Evolutionary conservation across 129 eudicot genomes (phyloP).

Genomic region (Flaveria ramosissima): DNA sequence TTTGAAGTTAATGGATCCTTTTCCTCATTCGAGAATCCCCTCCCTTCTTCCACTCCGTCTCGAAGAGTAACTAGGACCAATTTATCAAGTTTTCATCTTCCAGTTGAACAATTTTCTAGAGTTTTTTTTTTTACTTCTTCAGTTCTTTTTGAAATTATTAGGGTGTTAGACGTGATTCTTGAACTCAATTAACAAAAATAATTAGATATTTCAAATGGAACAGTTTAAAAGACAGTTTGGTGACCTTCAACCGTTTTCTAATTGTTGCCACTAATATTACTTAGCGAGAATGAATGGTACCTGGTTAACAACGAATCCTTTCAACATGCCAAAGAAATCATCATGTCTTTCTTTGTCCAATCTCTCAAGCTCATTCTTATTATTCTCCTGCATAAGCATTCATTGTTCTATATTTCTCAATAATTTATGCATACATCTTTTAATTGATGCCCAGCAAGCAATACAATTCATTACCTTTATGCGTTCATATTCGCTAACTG

Average conservation of each 20-base stretch:
- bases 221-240: neutral
- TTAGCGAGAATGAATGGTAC: conserved; percentile 12
- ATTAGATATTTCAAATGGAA: neutral
- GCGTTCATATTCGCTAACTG: conserved; percentile 72
- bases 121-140: no score
- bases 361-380: conserved; percentile 70
- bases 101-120: no score
- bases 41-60: no score
- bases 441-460: neutral
- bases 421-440: neutral
- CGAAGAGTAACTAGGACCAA: no score
- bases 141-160: neutral
- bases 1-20: no score
- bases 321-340: conserved; percentile 77
- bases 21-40: no score
- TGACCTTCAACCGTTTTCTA: neutral
- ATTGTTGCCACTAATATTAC: neutral
- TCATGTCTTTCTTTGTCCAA: conserved; percentile 75
- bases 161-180: neutral
- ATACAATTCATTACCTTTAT: conserved; percentile 63
- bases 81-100: no score
- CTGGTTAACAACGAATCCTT: conserved; percentile 69
- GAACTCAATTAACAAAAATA: neutral
- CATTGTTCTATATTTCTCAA: conserved; percentile 11
- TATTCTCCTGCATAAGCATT: conserved; percentile 62